Base-by-base conservation (phyloP, 106 monocot species). In the Gastrodia elata region DNA sequence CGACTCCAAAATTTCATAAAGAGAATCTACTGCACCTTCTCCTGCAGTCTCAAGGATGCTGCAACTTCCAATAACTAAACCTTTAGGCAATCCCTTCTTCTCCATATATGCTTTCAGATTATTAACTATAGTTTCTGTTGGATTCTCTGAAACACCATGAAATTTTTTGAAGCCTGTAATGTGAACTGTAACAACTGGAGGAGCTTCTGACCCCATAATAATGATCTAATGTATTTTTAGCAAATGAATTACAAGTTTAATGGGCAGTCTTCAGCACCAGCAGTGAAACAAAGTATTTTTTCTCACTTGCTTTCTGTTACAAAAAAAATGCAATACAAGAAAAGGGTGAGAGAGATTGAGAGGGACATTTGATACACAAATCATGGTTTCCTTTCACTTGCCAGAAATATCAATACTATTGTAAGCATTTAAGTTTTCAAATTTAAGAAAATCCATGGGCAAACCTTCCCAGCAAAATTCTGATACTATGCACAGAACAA, bases 151-250 rank as follows among this genome's bases (percentile, higher is more conserved):
- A 33, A 97, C 97, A 61, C 97, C 92, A 80, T 93, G 84, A 59
- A 97, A 97, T 73, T 88, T 97, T 77, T 93, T 97, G 78, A 97
- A 97, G 38, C 97, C 97, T 3, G 92, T 97, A 68, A 97, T 71
- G 75, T 97, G 90, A 72, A 92, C 79, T 40, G 88, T 88, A 70
- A 92, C 82, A 32, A 68, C 41, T 33, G 92, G 88, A 59, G 92
- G 92, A 41, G 92, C 92, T 82, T 97, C 97, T 33, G 97, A 97
- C 26, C 97, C 97, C 97, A 97, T 77, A 83, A 65, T 38, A 20
- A 33, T 33, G 39, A 65, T 39, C 43, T 41, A 42, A 71, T 20
- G 57, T 74, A 40, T 40, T 22, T 69, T 69, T 10, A 69, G 20
- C 37, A 14, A 37, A 67, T 67, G 61, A 61, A 61, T 28, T 61